phyloP scores from a whole-genome alignment of 2,329 filamentous ascomycete species.

The Ceratocystis variospora region DNA sequence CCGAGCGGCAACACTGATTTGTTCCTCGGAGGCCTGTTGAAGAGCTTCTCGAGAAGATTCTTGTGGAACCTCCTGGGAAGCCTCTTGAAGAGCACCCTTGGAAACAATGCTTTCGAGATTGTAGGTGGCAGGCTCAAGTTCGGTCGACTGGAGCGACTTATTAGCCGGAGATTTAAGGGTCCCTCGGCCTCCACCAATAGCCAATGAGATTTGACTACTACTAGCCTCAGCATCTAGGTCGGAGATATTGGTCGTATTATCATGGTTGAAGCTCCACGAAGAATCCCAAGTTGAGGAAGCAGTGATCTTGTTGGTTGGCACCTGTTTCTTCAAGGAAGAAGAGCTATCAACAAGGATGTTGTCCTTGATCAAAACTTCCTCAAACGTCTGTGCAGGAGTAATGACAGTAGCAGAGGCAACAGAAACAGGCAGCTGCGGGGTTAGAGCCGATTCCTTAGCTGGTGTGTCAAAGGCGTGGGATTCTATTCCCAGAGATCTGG shows the following conservation, averaged over 20 bases:
- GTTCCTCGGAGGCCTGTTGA: not conserved
- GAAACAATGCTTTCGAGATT: not conserved
- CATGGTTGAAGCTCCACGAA: slow-evolving; percentile 4
- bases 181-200: not conserved
- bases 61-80: no score
- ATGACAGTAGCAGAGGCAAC: not conserved
- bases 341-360: not conserved
- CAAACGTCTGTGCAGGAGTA: not conserved
- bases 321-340: not conserved
- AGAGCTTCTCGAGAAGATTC: no score
- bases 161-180: not conserved
- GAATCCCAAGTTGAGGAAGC: not conserved
- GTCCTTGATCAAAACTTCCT: not conserved
- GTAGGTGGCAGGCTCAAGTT: not conserved
- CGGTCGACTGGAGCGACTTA: not conserved
- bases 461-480: not conserved
- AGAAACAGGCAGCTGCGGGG: not conserved
- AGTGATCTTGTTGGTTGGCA: not conserved
- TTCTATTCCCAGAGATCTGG: not conserved
- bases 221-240: not conserved
- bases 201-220: not conserved
- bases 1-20: not conserved
- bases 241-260: not conserved
- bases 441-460: not conserved
- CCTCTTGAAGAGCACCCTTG: not conserved